Evolutionary conservation across 2,329 filamentous ascomycete genomes (phyloP).

Genomic region (Apiospora rasikravindrae): DNA sequence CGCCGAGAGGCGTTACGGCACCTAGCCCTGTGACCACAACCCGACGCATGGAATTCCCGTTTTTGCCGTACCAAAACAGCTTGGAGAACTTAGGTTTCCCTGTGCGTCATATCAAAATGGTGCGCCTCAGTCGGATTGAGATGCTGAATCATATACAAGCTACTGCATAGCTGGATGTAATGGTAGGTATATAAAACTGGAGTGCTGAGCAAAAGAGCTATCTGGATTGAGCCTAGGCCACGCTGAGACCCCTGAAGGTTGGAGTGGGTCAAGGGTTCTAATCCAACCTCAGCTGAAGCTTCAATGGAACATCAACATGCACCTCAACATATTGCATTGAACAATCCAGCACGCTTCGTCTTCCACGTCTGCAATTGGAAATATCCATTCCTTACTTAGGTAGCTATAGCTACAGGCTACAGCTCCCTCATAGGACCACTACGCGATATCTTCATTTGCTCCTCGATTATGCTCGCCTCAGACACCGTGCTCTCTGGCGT

Average conservation of each 20-base stretch:
- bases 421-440: background rate
- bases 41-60: conserved; percentile 63
- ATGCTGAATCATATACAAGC: background rate
- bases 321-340: background rate
- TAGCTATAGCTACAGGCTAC: background rate
- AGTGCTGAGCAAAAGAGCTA: background rate
- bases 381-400: background rate
- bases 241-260: background rate
- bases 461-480: no score
- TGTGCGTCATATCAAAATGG: background rate
- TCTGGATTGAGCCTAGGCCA: conserved; percentile 4
- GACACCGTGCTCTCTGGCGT: background rate
- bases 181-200: background rate
- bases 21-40: conserved; percentile 86
- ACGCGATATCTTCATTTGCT: background rate
- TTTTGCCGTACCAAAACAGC: background rate
- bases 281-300: conserved; percentile 16
- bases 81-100: background rate
- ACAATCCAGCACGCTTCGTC: background rate
- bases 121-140: background rate
- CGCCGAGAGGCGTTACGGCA: conserved; percentile 81
- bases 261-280: conserved; percentile 8
- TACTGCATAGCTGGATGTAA: background rate
- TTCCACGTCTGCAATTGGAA: background rate
- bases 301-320: conserved; percentile 7